Conservation (phyloP, 768 basidiomycete genomes). For the Cyathus striatus region DNA sequence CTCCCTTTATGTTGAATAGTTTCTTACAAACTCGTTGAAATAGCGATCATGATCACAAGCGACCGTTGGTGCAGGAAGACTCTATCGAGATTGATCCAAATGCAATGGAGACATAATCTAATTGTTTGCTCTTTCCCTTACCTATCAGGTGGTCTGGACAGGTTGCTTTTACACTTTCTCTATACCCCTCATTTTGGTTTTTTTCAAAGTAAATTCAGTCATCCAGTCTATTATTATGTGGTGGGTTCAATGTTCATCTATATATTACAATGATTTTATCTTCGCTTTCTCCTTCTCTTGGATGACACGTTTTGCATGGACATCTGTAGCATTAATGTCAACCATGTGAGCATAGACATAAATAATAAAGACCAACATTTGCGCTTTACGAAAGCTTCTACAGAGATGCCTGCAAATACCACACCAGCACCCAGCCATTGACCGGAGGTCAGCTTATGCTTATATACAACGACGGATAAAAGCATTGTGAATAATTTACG, state of each 20-base stretch:
- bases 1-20: not conserved
- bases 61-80: slow-evolving; percentile 32
- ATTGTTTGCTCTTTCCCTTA: not conserved
- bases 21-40: slow-evolving; percentile 4
- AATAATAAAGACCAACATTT: slow-evolving; percentile 48
- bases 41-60: slow-evolving; percentile 45
- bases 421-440: slow-evolving; percentile 93
- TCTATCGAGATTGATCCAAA: slow-evolving; percentile 31
- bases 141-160: too few species aligned
- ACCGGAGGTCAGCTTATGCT: slow-evolving; percentile 75
- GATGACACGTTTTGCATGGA: slow-evolving; percentile 75
- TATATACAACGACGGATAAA: slow-evolving; percentile 87
- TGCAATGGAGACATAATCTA: slow-evolving; percentile 44
- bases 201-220: not conserved
- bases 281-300: slow-evolving; percentile 82
- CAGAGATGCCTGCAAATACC: slow-evolving; percentile 93
- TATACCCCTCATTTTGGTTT: too few species aligned
- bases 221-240: not conserved
- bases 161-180: too few species aligned
- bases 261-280: slow-evolving; percentile 66
- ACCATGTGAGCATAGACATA: slow-evolving; percentile 6
- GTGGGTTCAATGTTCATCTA: too few species aligned
- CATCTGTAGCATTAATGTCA: slow-evolving; percentile 39
- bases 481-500: slow-evolving; percentile 98
- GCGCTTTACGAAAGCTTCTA: slow-evolving; percentile 90